These are phyloP conservation scores for Rhodosporidiobolus odoratus DNA, from an alignment of 768 basidiomycete species.

Conservation along the genomic window DNA sequence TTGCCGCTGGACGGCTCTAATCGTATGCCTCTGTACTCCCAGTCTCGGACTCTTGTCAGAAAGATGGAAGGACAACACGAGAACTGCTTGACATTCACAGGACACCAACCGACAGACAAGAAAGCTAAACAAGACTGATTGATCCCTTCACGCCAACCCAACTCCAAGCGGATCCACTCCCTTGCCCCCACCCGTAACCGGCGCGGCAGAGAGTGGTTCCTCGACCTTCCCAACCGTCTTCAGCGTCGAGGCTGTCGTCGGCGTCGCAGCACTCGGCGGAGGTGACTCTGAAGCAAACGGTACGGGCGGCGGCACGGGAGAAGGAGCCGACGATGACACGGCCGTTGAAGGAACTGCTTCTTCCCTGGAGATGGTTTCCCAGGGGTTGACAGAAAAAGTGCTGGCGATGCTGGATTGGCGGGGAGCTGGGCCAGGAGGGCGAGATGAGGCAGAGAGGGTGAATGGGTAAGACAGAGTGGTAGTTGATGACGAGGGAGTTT, in stretches of 20 bases:
- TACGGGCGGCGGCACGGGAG: neutral
- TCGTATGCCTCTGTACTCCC: too few species aligned
- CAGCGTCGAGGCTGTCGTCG: too few species aligned
- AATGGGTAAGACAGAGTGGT: neutral
- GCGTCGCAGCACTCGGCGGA: too few species aligned
- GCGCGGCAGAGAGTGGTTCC: neutral
- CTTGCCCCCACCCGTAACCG: neutral
- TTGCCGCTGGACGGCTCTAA: too few species aligned
- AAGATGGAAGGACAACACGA: neutral
- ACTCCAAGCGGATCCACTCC: constrained; percentile 2
- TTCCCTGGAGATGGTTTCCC: constrained; percentile 20
- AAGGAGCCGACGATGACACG: neutral
- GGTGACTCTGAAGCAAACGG: neutral
- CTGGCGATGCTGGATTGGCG: constrained; percentile 16
- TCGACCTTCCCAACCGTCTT: neutral
- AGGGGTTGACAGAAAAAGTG: constrained; percentile 25
- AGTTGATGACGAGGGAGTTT: neutral
- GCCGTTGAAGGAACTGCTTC: constrained; percentile 5
- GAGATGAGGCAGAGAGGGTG: too few species aligned
- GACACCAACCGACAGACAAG: neutral
- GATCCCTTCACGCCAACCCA: neutral
- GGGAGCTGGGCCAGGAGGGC: neutral
- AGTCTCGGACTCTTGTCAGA: neutral
- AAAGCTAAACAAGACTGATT: too few species aligned
- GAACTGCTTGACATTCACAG: neutral